These are phyloP conservation scores for Fusarium humuli DNA, from an alignment of 2,329 filamentous ascomycete genomes.

Conservation along the genomic window DNA sequence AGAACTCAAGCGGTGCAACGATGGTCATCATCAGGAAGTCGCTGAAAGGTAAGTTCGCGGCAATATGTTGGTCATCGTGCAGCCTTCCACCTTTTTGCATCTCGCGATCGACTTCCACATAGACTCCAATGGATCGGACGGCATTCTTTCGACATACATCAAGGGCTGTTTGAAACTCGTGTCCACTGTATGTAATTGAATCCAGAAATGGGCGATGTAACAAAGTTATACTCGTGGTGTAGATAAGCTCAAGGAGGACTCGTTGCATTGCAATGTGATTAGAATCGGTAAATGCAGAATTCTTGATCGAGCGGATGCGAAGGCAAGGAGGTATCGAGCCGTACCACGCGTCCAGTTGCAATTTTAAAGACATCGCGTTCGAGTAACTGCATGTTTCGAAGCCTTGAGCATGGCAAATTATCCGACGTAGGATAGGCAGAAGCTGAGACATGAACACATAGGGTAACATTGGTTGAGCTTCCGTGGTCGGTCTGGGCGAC, in stretches of 20 bases:
- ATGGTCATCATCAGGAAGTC: constrained; percentile 18
- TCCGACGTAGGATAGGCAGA: constrained; percentile 11
- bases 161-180: background rate
- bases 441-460: constrained; percentile 17
- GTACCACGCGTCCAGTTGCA: constrained; percentile 15
- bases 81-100: constrained; percentile 23
- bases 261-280: constrained; percentile 14
- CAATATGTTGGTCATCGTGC: constrained; percentile 10
- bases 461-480: background rate
- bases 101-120: constrained; percentile 22
- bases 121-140: constrained; percentile 5
- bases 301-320: background rate
- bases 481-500: background rate
- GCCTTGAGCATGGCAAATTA: constrained; percentile 18
- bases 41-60: background rate
- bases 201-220: constrained; percentile 26
- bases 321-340: constrained; percentile 15
- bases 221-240: background rate
- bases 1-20: constrained; percentile 13
- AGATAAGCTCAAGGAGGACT: constrained; percentile 25
- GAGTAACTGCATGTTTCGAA: background rate
- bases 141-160: constrained; percentile 20
- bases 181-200: background rate
- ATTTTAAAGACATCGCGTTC: background rate
- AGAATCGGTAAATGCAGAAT: constrained; percentile 2